Base-by-base conservation (phyloP, 1,284 basidiomycete genomes). In the Rhodotorula sp. region DNA sequence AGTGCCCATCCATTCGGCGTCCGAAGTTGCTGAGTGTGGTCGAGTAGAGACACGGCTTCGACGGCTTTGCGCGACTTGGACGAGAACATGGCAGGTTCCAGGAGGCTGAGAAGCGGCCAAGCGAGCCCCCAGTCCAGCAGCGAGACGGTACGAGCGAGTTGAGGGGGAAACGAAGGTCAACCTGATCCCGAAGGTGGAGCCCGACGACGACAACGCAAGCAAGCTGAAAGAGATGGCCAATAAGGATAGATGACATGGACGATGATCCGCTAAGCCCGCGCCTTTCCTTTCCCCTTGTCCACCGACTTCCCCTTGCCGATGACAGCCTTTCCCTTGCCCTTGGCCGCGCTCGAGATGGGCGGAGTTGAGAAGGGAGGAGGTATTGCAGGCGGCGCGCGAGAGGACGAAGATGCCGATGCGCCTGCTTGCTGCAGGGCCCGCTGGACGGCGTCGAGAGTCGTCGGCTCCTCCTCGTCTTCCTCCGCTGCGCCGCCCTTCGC, bases 1-100 rank as follows among this genome's bases (percentile, higher is more conserved):
- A 79, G 75, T 28, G 73, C 62, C 72, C 77, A 80, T 34, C 67
- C 48, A 7, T 51, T 24, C n/a, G 64, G 26, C 20, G 57, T 44
- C 2, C 65, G 31, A 16, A 66, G 51, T 15, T 55, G 28, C 15
- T 59, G 37, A 0, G 64, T 57, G 56, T 62, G 62, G 67, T 75
- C 71, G 51, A 72, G 54, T 3, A 34, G 11, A 8, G 46, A 31
- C 2, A 50, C 52, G 10, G 46, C 28, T 20, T 75, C 70, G 15
- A 52, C 30, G 5, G 73, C 68, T n/a, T 56, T 62, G 26, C 64
- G 40, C 18, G 59, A 24, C 40, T 66, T 66, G n/a, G 52, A 59
- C 30, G 58, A 65, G 65, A 75, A 70, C 71, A 74, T 72, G 65
- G 10, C 24, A 7, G 8, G 26, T 46, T 10, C 18, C 34, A 34